A percentile compares a stretch with the other conserved stretches of the same genome.
Conservation (phyloP, 345 rosid species). For the Syzygium oleosum region DNA sequence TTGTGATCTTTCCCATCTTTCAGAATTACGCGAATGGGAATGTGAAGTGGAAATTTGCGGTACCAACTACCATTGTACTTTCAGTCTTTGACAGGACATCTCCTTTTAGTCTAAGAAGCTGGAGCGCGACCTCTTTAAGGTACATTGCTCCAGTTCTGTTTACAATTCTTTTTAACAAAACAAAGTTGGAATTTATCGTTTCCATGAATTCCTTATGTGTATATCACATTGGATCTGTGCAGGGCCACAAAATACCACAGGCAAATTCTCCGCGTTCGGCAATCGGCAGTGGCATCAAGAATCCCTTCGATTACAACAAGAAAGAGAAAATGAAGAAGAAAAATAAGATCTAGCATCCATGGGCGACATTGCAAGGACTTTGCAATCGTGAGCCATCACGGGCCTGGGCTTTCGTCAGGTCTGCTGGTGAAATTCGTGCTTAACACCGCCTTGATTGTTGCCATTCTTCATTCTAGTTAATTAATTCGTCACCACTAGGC, state of each 20-base stretch:
- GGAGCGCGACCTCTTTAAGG: neutral
- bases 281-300: neutral
- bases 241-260: neutral
- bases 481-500: too few species aligned
- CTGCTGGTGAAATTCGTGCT: constrained; percentile 27
- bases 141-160: neutral
- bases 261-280: too few species aligned
- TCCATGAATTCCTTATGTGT: neutral
- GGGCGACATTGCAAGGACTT: constrained; percentile 69
- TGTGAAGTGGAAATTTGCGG: neutral
- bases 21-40: rapidly evolving
- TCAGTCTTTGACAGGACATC: neutral
- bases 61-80: neutral
- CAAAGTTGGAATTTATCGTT: neutral
- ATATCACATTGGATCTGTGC: neutral
- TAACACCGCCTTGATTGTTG: constrained; percentile 49
- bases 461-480: constrained; percentile 35
- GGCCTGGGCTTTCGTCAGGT: constrained; percentile 59
- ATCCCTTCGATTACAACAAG: neutral
- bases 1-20: neutral
- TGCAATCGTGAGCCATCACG: constrained; percentile 48
- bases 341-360: constrained; percentile 59
- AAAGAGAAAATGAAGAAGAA: neutral
- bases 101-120: neutral
- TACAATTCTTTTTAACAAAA: too few species aligned